A percentile compares a stretch with the other conserved stretches of the same genome.
These are phyloP conservation scores for Diaporthe destruens DNA, from an alignment of 2,329 filamentous ascomycete genomes.

Conservation along the genomic window DNA sequence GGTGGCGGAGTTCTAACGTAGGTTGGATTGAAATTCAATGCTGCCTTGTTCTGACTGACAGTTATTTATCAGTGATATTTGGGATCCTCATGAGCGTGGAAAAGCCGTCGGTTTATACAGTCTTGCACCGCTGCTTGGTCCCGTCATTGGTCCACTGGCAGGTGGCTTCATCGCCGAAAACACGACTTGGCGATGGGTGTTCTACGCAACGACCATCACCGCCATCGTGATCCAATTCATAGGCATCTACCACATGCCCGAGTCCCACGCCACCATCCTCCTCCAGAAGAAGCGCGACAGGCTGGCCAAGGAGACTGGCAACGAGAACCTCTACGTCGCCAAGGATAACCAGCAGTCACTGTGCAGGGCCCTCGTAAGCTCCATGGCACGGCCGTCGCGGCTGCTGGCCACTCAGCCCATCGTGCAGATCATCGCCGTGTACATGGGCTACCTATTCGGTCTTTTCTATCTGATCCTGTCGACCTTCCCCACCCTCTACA, in stretches of 20 bases:
- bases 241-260: constrained; percentile 70
- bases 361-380: constrained; percentile 41
- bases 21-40: background rate
- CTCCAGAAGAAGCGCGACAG: constrained; percentile 68
- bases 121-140: constrained; percentile 73
- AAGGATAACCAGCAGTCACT: constrained; percentile 59
- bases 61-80: constrained; percentile 53
- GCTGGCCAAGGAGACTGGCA: constrained; percentile 69
- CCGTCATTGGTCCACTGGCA: constrained; percentile 74
- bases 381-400: constrained; percentile 45
- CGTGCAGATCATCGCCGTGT: constrained; percentile 62
- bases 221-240: constrained; percentile 71
- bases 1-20: constrained; percentile 14
- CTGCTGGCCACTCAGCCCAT: constrained; percentile 66
- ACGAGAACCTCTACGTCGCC: constrained; percentile 60
- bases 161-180: constrained; percentile 75
- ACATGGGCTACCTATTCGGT: constrained; percentile 63
- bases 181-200: constrained; percentile 80
- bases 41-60: background rate
- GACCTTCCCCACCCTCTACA: constrained; percentile 63
- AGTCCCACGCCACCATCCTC: constrained; percentile 75
- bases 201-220: constrained; percentile 74
- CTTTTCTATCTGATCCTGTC: constrained; percentile 66
- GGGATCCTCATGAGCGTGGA: constrained; percentile 72
- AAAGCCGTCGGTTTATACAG: constrained; percentile 73